Base-by-base conservation (phyloP, 345 rosid genomes). In the Boechera divaricarpa region DNA sequence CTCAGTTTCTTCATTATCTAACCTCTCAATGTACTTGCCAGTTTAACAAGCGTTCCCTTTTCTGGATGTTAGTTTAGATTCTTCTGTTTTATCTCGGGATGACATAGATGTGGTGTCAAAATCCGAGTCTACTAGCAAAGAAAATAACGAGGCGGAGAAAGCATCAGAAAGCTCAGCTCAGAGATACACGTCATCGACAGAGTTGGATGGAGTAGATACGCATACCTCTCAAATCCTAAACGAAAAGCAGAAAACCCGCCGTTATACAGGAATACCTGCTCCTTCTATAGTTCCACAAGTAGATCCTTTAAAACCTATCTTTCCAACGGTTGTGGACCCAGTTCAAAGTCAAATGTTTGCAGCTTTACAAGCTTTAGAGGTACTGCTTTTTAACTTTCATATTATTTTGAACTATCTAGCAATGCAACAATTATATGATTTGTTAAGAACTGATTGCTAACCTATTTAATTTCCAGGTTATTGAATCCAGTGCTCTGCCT, bases 311-410 rank as follows among this genome's bases (percentile, higher is more conserved):
- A 86, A 80, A 82, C 83, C 91, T 82, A 77, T 94, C 74, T 86
- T 90, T 75, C 92, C 91, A 65, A 83, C 87, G 18, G 82, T 72
- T 75, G 86, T 94, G 69, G 96, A 92, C 81, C 98, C 88, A 70
- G 81, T 87, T 73, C 98, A 94, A 55, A 90, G 92, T 69, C 97
- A 92, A 76, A 87, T 93, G 63, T 69, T 94, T 51, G 80, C 90
- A 28, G 98, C 98, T n/a, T 77, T 94, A 76, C 98, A 94, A 81
- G 88, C 82, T 63, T 75, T 89, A 72, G 90, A 90, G 97, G 98
- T 92, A 74, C 52, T 77, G 64, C 11, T 71, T 64, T 38, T 29
- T 56, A 4, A 48, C 5, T 24, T 16, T 63, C 13, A 33, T 15
- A 39, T 59, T 38, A 36, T 44, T 38, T 18, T 21, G 28, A 64